Evolutionary conservation across 768 basidiomycete genomes (phyloP), one percentile per base, ranked within the genome.

Genomic region (Naganishia onofrii): DNA sequence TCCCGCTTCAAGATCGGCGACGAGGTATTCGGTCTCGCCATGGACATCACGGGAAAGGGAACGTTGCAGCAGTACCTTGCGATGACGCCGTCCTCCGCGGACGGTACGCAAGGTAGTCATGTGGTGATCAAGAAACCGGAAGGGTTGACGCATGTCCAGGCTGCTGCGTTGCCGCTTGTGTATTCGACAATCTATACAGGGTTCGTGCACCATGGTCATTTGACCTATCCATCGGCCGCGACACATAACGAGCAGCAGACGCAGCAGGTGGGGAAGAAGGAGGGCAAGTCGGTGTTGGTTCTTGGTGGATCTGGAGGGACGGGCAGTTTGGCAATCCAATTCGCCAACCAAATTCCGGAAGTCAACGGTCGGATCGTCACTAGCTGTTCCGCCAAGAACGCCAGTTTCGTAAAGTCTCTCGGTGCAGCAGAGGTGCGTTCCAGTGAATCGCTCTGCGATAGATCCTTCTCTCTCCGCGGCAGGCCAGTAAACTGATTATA

Each of bases 291-390:
- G 1, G 81, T 91, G 3, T 85, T 91, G 73, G 82, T 92, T 74
- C 88, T 89, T 68, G 89, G 89, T 0, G 90, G 88, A 4, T 88
- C 87, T 63, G 86, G 88, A 0, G 81, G 86, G 15, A 88, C 90
- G 0, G 90, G 90, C 4, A 81, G 84, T n/a, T 85, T 85, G 73
- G 89, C 88, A 0, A 88, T 91, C 57, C 89, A 90, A 77, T 76
- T 90, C 12, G 88, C 89, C 9, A 91, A 90, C 75, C 84, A 85
- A 0, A 83, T 82, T 71, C 38, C 38, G n/a, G 67, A 54, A 26
- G 53, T 38, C 15, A 32, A n/a, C 17, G 67, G 67, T 5, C 28
- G 56, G 21, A 88, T 90, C 5, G 82, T 85, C 1, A 85, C 86
- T 0, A 86, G 84, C 34, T 88, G 87, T 10, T 89, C 88, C 3